Evolutionary conservation across 306 rosid genomes (phyloP).

Genomic region (Dryas alaskensis): DNA sequence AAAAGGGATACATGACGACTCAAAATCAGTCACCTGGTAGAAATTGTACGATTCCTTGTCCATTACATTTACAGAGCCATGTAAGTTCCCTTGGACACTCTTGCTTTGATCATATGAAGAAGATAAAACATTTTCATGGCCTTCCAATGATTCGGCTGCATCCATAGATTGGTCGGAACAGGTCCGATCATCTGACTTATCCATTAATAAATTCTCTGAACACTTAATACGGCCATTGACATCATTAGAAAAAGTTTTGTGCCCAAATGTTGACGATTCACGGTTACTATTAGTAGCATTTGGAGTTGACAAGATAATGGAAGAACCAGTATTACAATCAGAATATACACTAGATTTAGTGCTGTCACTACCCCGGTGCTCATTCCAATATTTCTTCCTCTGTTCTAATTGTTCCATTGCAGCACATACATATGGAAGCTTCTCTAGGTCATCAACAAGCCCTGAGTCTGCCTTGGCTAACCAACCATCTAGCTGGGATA

Average conservation of each 20-base stretch:
- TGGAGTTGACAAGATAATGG: conserved; percentile 28
- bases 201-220: conserved; percentile 12
- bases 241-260: conserved; percentile 35
- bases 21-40: conserved; percentile 63
- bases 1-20: conserved; percentile 7
- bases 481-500: conserved; percentile 89
- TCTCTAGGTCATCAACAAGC: conserved; percentile 88
- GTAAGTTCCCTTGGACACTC: conserved; percentile 33
- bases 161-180: conserved; percentile 40
- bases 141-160: conserved; percentile 40
- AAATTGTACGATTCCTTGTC: conserved; percentile 72
- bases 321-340: conserved; percentile 37
- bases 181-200: conserved; percentile 37
- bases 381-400: conserved; percentile 84
- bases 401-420: conserved; percentile 83
- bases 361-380: conserved; percentile 39
- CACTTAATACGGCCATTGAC: conserved; percentile 35
- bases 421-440: conserved; percentile 94
- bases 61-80: conserved; percentile 42
- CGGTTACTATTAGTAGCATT: conserved; percentile 32
- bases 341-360: conserved; percentile 30
- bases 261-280: conserved; percentile 40
- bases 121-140: conserved; percentile 39
- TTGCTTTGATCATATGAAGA: conserved; percentile 54
- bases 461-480: conserved; percentile 83